These are phyloP conservation scores for Leishmania lainsoni DNA, from an alignment of 208 protist species.

Conservation along the genomic window DNA sequence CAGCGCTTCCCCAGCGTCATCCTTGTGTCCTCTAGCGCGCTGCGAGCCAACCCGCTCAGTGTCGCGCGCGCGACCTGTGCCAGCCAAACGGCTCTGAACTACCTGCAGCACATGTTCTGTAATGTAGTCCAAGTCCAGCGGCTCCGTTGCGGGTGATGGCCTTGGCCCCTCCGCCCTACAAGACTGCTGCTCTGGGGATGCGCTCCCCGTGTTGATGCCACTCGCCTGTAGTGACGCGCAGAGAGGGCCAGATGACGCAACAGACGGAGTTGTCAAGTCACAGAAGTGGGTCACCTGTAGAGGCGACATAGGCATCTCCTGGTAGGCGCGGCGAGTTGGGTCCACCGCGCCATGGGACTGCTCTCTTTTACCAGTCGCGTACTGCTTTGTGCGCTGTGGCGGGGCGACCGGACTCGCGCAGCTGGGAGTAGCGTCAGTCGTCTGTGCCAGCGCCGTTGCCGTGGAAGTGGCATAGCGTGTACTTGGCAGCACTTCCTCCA, in stretches of 20 bases:
- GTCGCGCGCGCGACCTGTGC: neutral
- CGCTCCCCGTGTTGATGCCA: neutral
- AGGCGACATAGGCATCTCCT: constrained; percentile 11
- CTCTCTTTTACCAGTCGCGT: neutral
- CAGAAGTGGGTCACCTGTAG: constrained; percentile 17
- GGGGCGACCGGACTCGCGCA: constrained; percentile 1
- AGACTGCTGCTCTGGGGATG: neutral
- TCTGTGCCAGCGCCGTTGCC: constrained; percentile 8
- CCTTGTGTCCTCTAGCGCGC: neutral
- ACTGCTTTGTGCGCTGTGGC: neutral
- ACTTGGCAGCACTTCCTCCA: constrained; percentile 23
- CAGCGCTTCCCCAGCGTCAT: neutral
- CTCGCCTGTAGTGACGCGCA: neutral
- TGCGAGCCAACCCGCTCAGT: neutral
- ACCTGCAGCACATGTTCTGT: constrained; percentile 26
- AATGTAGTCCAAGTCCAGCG: constrained; percentile 19
- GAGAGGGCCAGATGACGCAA: constrained; percentile 8
- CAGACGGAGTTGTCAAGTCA: constrained; percentile 3
- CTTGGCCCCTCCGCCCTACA: no score
- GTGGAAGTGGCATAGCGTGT: constrained; percentile 9
- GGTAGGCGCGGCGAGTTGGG: constrained; percentile 7
- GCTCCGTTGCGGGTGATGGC: neutral
- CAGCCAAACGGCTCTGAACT: constrained; percentile 8
- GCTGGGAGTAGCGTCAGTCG: no score
- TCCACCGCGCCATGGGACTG: constrained; percentile 1